A percentile compares a stretch with the other conserved stretches of the same genome.
Conservation (phyloP, 2,329 filamentous ascomycete species). For the Fusarium napiforme region DNA sequence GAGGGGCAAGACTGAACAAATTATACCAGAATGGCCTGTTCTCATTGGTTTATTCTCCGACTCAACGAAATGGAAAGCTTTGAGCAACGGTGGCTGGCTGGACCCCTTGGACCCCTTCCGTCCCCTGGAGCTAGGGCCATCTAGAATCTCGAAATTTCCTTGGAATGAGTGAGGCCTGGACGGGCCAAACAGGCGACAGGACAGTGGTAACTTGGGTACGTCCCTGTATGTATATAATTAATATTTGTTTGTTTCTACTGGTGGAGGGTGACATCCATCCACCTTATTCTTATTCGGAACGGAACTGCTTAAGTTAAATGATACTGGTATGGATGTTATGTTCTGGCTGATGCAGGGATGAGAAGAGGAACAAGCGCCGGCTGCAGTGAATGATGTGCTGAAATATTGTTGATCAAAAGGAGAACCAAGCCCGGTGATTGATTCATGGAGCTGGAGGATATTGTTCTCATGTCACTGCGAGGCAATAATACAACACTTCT, state of each 20-base stretch:
- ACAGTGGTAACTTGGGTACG: background rate
- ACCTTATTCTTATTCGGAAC: slow-evolving; percentile 29
- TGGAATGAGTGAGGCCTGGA: slow-evolving; percentile 16
- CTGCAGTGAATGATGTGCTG: background rate
- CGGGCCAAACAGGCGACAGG: background rate
- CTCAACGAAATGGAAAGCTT: slow-evolving; percentile 36
- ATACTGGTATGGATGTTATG: background rate
- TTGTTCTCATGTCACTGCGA: background rate
- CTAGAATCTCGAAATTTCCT: slow-evolving; percentile 28
- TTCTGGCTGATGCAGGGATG: slow-evolving; percentile 11
- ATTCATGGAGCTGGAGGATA: background rate
- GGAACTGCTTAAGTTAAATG: background rate
- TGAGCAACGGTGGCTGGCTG: slow-evolving; percentile 34
- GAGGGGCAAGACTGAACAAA: slow-evolving; percentile 18
- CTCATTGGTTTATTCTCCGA: background rate
- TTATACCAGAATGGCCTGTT: background rate
- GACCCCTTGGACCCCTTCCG: slow-evolving; percentile 24
- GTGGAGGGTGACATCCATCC: slow-evolving; percentile 29
- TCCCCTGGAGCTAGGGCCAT: slow-evolving; percentile 30
- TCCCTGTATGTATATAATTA: background rate
- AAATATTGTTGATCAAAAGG: background rate
- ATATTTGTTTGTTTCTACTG: slow-evolving; percentile 4
- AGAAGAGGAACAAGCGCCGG: background rate
- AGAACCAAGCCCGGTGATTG: background rate
- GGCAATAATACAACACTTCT: background rate